Base-by-base conservation (phyloP, 306 rosid genomes). In the Ammopiptanthus mongolicus region DNA sequence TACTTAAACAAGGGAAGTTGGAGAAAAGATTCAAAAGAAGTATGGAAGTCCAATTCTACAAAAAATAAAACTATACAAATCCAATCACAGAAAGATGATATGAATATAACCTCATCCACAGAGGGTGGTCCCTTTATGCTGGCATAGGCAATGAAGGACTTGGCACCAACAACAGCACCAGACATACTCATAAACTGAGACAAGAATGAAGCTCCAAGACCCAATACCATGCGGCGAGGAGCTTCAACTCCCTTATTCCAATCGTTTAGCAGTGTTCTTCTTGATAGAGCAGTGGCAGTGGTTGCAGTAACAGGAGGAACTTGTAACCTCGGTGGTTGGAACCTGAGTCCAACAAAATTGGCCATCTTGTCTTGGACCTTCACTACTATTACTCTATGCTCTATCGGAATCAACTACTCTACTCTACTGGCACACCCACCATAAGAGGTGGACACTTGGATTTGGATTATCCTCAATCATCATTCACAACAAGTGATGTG, bases 131-230 rank as follows among this genome's bases (percentile, higher is more conserved):
- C 73, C 29, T 64, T 81, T 8, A 75, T 78, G 55, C 89, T 82
- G 3, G 97, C 96, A 55, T 85, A 86, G 51, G 96, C 96, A 63
- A 73, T 62, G 81, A 91, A 89, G 84, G 88, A 78, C 2, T 81
- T 89, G 73, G 21, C 52, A 61, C 78, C 77, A 13, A 66, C 48
- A 2, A 68, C 55, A 11, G 84, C 22, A 73, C 69, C 76, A 25
- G 84, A 59, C 93, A 88, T 89, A 17, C 56, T 47, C 70, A 79
- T 18, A 48, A 85, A 79, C 33, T 85, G 88, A 21, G 85, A 41
- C 65, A 87, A 87, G 48, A 86, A 66, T 0, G 93, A 88, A 65
- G 79, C 75, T 11, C 89, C 91, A 17, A 88, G 57, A 7, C 93
- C 89, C 66, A 91, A 79, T 4, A 91, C 23, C 59, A 86, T 39